Evolutionary conservation across 306 rosid genomes (phyloP).

Genomic region (Rosa rugosa): DNA sequence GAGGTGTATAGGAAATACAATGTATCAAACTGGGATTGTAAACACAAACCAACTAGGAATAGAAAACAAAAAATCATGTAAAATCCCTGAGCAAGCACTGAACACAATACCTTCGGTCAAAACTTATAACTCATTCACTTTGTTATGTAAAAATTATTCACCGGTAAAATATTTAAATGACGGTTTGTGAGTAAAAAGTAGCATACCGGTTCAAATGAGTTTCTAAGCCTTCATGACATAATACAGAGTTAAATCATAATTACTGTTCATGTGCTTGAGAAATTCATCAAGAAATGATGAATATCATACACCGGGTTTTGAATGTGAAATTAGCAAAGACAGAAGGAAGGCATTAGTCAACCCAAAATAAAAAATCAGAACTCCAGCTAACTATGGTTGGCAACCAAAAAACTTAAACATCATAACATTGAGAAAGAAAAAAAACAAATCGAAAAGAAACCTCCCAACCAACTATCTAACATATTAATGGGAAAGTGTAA

Average conservation of each 20-base stretch:
- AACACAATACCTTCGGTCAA: background rate
- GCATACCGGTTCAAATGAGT: background rate
- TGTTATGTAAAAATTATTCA: background rate
- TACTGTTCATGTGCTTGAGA: background rate
- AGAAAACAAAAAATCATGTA: background rate
- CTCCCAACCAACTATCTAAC: background rate
- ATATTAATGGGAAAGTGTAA: constrained; percentile 8
- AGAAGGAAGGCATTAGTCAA: constrained; percentile 6
- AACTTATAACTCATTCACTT: background rate
- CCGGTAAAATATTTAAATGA: background rate
- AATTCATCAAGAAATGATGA: background rate
- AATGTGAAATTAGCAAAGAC: background rate
- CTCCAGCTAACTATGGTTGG: constrained; percentile 17
- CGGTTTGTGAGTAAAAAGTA: background rate
- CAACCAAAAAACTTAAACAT: constrained; percentile 18
- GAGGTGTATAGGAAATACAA: background rate
- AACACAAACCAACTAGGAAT: background rate
- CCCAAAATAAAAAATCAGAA: background rate
- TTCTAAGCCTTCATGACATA: background rate
- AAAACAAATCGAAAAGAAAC: background rate
- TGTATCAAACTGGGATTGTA: background rate
- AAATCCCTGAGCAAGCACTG: background rate
- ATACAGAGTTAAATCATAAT: background rate
- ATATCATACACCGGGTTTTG: background rate
- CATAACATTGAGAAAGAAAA: background rate